Base-by-base conservation (phyloP, 768 basidiomycete species). In the Leccinum longicurvipes region DNA sequence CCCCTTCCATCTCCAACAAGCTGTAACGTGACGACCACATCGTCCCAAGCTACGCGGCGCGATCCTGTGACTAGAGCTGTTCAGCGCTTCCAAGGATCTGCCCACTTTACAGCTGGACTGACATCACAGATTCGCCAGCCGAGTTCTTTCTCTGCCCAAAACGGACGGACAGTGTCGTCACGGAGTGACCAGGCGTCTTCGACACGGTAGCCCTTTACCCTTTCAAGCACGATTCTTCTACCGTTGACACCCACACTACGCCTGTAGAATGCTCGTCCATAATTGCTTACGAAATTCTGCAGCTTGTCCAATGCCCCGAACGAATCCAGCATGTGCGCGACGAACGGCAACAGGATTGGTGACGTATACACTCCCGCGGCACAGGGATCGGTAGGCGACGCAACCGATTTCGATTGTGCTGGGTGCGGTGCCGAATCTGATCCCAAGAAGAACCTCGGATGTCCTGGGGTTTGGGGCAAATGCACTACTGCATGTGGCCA, bases 301-400 rank as follows among this genome's bases (percentile, higher is more conserved):
- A 99, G 76, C 66, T 80, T 83, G 60, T 94, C 87, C 47, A 98
- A 72, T 29, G 94, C 93, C 17, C 84, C 89, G 58, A 93, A 92
- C 6, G 89, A 86, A 58, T 93, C 92, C 34, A 98, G 77, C 28
- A 97, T 76, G 60, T 95, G 86, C 0, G 96, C 94, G 1, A 91
- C 84, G 14, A 98, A 79, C 2, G 97, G 94, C 15, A 99, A 79
- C 19, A 99, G 79, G 62, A 96, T 87, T 5, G 94, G 89, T 4
- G 91, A 92, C 1, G 97, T 98, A 72, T 98, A 98, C 51, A 98
- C 85, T 1, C 97, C 97, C 10, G 97, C 97, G 1, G 97, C 95
- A 72, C 97, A 99, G 17, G 84, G 77, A 29, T 84, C 79, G 19
- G 73, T 73, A 7, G 90, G 87, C 5, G 85, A 82, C 57, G 89